Conservation (phyloP, 306 rosid species). For the Phaseolus lunatus region DNA sequence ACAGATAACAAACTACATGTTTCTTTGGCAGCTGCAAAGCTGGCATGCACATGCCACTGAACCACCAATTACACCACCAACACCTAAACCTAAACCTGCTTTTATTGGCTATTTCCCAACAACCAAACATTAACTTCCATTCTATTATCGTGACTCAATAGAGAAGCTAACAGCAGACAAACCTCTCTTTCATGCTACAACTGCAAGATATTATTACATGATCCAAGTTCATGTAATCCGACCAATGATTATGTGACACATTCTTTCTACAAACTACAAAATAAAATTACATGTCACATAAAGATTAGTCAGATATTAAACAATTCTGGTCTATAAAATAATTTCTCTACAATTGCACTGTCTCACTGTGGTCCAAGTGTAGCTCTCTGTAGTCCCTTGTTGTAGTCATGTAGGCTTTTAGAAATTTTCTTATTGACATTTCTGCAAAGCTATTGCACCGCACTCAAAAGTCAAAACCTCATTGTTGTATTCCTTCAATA, state of each 20-base stretch:
- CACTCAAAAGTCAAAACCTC: constrained; percentile 23
- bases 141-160: constrained; percentile 4
- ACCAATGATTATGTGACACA: not conserved
- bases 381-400: not conserved
- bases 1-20: constrained; percentile 41
- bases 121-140: constrained; percentile 1
- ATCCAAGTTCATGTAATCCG: not conserved
- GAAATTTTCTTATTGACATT: not conserved
- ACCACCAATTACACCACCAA: constrained; percentile 27
- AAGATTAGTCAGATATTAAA: not conserved
- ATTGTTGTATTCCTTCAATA: constrained; percentile 28
- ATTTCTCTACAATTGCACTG: not conserved
- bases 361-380: not conserved
- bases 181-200: not conserved
- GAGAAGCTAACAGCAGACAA: constrained; percentile 12
- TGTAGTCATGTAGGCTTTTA: constrained; percentile 11
- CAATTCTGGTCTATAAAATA: not conserved
- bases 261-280: not conserved
- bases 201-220: not conserved
- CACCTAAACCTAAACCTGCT: constrained; percentile 12
- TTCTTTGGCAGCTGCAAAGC: constrained; percentile 39
- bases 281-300: not conserved
- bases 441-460: constrained; percentile 21
- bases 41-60: constrained; percentile 33
- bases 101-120: constrained; percentile 4